Evolutionary conservation across 2,329 filamentous ascomycete genomes (phyloP).

Genomic region (Beauveria asiatica): DNA sequence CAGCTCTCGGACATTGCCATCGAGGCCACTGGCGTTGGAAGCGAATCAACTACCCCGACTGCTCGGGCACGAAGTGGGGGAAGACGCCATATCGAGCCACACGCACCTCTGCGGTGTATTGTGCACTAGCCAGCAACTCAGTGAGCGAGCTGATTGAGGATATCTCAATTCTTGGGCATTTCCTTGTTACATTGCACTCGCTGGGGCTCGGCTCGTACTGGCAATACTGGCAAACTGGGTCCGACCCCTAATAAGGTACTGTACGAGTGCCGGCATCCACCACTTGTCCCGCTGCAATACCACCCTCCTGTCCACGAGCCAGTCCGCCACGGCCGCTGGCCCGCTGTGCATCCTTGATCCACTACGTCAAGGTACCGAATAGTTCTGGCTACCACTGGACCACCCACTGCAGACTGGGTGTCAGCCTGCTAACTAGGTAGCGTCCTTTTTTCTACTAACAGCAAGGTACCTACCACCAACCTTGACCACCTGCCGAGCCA

Average conservation of each 20-base stretch:
- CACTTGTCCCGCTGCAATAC: background rate
- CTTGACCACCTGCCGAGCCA: background rate
- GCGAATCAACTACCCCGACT: background rate
- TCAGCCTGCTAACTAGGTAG: too few relatives aligned
- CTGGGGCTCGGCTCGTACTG: background rate
- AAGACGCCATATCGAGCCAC: conserved; percentile 6
- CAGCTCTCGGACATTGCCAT: conserved; percentile 3
- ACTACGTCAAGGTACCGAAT: too few relatives aligned
- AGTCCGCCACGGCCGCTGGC: background rate
- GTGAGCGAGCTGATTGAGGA: background rate
- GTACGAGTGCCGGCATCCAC: background rate
- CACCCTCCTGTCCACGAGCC: background rate
- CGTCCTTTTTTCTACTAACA: too few relatives aligned
- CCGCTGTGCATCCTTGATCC: background rate
- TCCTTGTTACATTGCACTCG: background rate
- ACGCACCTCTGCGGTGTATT: background rate
- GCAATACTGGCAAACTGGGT: background rate
- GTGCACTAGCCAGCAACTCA: background rate
- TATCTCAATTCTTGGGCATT: background rate
- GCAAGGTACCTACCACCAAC: too few relatives aligned
- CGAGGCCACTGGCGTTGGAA: background rate
- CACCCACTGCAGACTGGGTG: too few relatives aligned
- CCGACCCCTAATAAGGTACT: background rate
- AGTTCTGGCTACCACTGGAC: too few relatives aligned
- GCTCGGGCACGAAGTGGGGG: background rate